Evolutionary conservation across 306 rosid species (phyloP).

Genomic region (Vigna angularis): DNA sequence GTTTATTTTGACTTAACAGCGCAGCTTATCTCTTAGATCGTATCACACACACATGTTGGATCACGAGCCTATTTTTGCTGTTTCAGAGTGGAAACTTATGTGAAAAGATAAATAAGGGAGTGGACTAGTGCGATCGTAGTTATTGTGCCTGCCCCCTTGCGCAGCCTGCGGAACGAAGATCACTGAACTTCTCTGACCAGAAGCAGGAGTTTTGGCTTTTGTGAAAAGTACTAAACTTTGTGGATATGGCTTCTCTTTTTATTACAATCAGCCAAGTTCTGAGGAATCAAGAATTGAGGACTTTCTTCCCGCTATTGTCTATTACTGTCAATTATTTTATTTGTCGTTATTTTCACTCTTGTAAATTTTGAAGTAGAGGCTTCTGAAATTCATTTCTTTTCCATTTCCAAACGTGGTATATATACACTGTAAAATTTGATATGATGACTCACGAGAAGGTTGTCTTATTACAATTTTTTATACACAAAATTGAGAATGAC

Average conservation of each 20-base stretch:
- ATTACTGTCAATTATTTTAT: slow-evolving; percentile 15
- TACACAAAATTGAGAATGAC: neutral
- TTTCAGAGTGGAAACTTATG: slow-evolving; percentile 86
- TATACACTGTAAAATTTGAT: slow-evolving; percentile 17
- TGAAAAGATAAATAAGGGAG: slow-evolving; percentile 49
- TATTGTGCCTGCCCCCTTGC: slow-evolving; percentile 55
- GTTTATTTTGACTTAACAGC: slow-evolving; percentile 22
- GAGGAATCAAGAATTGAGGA: slow-evolving; percentile 39
- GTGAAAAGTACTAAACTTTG: slow-evolving; percentile 48
- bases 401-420: slow-evolving; percentile 24
- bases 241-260: slow-evolving; percentile 51
- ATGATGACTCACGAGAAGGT: neutral
- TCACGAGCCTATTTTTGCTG: slow-evolving; percentile 21
- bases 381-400: neutral
- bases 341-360: slow-evolving; percentile 18
- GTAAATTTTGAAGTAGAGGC: slow-evolving; percentile 48
- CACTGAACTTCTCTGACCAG: slow-evolving; percentile 43
- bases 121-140: slow-evolving; percentile 39
- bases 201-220: slow-evolving; percentile 51
- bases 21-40: slow-evolving; percentile 14
- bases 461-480: neutral
- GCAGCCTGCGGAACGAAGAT: slow-evolving; percentile 41
- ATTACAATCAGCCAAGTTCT: slow-evolving; percentile 41
- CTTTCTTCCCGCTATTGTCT: slow-evolving; percentile 42
- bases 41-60: neutral